Percentiles rank a stretch among this genome's conserved stretches.
Evolutionary conservation across 2,329 filamentous ascomycete genomes (phyloP).

Genomic region (Saccharata proteae): DNA sequence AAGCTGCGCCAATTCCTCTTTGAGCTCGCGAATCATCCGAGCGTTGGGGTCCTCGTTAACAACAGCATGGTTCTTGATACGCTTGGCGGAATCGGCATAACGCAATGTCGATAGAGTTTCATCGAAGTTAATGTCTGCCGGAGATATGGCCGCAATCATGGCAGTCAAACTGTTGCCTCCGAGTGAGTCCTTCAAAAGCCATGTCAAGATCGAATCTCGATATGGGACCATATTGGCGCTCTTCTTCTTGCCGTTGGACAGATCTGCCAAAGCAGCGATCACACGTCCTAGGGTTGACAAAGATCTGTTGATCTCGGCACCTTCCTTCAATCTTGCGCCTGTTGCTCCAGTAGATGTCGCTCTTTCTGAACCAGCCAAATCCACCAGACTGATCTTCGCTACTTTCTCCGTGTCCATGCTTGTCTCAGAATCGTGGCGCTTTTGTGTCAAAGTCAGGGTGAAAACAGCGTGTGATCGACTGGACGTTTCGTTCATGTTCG

Average conservation of each 20-base stretch:
- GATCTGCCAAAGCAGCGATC: slow-evolving; percentile 86
- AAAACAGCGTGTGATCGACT: slow-evolving; percentile 98
- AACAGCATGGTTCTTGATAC: slow-evolving; percentile 99
- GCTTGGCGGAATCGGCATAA: slow-evolving; percentile 94
- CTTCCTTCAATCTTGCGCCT: slow-evolving; percentile 87
- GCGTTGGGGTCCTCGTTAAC: slow-evolving; percentile 99
- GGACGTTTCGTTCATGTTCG: slow-evolving; percentile 99
- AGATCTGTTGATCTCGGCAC: slow-evolving; percentile 95
- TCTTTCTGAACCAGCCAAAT: slow-evolving; percentile 94
- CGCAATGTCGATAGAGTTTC: slow-evolving; percentile 91
- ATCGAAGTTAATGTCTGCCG: slow-evolving; percentile 97
- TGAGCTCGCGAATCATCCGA: slow-evolving; percentile 95
- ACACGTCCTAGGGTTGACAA: slow-evolving; percentile 93
- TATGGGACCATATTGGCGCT: slow-evolving; percentile 79
- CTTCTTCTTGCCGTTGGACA: slow-evolving; percentile 74
- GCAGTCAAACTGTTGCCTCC: slow-evolving; percentile 99
- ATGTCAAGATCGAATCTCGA: slow-evolving; percentile 90
- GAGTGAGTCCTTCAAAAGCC: slow-evolving; percentile 91
- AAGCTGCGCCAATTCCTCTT: slow-evolving; percentile 80
- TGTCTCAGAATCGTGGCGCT: slow-evolving; percentile 78
- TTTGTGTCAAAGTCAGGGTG: slow-evolving; percentile 89
- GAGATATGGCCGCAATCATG: slow-evolving; percentile 98
- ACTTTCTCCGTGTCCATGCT: slow-evolving; percentile 98
- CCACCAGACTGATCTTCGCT: slow-evolving; percentile 93
- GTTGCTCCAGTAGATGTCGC: slow-evolving; percentile 96